These are phyloP conservation scores for Plasmodium reichenowi DNA, from an alignment of 169 alveolate species.

Conservation along the genomic window DNA sequence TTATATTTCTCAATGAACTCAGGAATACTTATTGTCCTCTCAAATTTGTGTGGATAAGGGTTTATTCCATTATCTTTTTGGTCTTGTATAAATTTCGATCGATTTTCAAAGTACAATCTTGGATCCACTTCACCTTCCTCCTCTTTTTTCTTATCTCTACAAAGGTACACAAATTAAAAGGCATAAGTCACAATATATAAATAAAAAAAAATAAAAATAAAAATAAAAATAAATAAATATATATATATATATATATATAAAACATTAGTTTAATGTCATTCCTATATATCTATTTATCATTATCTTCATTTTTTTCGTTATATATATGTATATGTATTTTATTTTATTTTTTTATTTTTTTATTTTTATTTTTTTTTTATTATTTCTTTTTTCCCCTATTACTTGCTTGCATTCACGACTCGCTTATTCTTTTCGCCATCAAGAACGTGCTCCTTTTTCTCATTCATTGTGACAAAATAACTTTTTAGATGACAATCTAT, in stretches of 20 bases:
- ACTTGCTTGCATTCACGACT: background rate
- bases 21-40: slow-evolving; percentile 90
- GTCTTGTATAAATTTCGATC: slow-evolving; percentile 80
- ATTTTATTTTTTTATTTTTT: no score
- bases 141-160: slow-evolving; percentile 58
- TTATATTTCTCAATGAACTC: slow-evolving; percentile 91
- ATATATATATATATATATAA: background rate
- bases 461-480: slow-evolving; percentile 14
- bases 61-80: slow-evolving; percentile 79
- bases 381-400: background rate
- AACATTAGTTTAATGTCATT: background rate
- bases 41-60: slow-evolving; percentile 86
- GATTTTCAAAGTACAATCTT: slow-evolving; percentile 79
- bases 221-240: background rate
- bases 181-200: no score
- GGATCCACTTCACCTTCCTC: slow-evolving; percentile 83
- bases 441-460: slow-evolving; percentile 16
- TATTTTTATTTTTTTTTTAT: background rate
- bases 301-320: background rate
- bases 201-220: no score
- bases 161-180: no score
- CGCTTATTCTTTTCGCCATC: background rate
- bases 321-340: background rate
- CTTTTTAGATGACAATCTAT: background rate
- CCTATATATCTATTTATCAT: background rate